Evolutionary conservation across 1,139 yeast genomes (phyloP), one percentile per base, ranked within the genome.

Genomic region (Nakaseomyces bracarensis): DNA sequence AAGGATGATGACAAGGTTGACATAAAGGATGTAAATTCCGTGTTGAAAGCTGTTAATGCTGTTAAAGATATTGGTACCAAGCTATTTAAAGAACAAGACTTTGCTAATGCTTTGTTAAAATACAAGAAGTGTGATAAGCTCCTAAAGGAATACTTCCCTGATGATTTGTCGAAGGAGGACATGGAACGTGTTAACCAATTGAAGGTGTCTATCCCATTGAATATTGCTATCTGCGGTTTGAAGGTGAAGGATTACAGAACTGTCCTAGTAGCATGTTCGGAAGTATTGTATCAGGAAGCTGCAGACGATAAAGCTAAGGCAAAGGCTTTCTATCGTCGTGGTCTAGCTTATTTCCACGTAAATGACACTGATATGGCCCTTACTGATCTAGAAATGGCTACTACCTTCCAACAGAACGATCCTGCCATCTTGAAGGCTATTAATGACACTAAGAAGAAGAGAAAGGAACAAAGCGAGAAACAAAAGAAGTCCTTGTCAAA

Each of bases 401-500:
- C 77, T 36, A 65, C 69, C 47, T 62, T 74, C 39, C 75, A 81
- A 42, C 95, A 95, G 25, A 68, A 69, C 29, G 98, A 91, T 58
- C 77, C 75, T 2, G 95, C 83, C 8, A 81, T 89, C 45, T 53
- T 69, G 43, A 75, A 75, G 50, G 91, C 89, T 27, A 70, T 87
- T 38, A 63, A 67, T 19, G 82, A 78, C 39, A 80, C 84, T 30
- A 77, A 76, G 58, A 63, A 63, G 38, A 59, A 67, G 31, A 67
- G 77, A 42, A 74, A 75, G 50, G 66, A 67, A 21, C 74, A 85
- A 49, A 71, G 68, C 44, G 79, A 79, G 39, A 79, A 79, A 60
- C 87, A 87, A 61, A 83, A 79, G 68, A 84, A 83, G 54, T 91
- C 95, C 2, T 79, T 85, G 70, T 68, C 93, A 40, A 87, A 85